Evolutionary conservation across 306 rosid species (phyloP).

Genomic region (Castanea crenata): DNA sequence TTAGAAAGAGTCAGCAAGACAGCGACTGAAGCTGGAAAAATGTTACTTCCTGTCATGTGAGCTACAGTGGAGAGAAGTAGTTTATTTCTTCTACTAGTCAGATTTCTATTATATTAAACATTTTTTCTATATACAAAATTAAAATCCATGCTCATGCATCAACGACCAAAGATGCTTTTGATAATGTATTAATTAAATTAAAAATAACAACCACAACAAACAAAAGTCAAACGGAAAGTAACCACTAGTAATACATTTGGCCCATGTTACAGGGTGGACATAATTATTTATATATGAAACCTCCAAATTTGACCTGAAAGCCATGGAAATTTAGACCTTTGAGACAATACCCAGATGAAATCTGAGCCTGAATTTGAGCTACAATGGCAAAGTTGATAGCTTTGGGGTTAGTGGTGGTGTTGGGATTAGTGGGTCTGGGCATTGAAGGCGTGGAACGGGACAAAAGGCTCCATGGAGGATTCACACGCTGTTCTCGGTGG

Average conservation of each 20-base stretch:
- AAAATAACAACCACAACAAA: neutral
- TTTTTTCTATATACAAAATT: neutral
- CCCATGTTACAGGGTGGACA: neutral
- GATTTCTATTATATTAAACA: neutral
- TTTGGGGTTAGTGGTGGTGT: slow-evolving; percentile 23
- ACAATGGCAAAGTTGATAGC: slow-evolving; percentile 46
- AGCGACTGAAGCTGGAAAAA: neutral
- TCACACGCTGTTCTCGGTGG: slow-evolving; percentile 95
- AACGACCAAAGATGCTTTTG: neutral
- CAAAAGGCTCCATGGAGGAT: slow-evolving; percentile 60
- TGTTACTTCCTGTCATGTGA: neutral
- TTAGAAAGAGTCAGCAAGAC: too few species aligned
- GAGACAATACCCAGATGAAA: slow-evolving; percentile 40
- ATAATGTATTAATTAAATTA: neutral
- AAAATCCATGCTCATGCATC: neutral
- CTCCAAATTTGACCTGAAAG: slow-evolving; percentile 55
- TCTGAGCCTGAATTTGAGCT: slow-evolving; percentile 40
- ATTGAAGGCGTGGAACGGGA: slow-evolving; percentile 32
- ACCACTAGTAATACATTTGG: too few species aligned
- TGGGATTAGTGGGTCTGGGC: slow-evolving; percentile 31
- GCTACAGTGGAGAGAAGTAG: neutral
- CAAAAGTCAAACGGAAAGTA: neutral
- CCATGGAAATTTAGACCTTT: slow-evolving; percentile 47
- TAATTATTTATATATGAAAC: neutral
- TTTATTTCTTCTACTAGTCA: neutral